Evolutionary conservation across 257 asterid genomes (phyloP).

Genomic region (Ligustrum vulgare): DNA sequence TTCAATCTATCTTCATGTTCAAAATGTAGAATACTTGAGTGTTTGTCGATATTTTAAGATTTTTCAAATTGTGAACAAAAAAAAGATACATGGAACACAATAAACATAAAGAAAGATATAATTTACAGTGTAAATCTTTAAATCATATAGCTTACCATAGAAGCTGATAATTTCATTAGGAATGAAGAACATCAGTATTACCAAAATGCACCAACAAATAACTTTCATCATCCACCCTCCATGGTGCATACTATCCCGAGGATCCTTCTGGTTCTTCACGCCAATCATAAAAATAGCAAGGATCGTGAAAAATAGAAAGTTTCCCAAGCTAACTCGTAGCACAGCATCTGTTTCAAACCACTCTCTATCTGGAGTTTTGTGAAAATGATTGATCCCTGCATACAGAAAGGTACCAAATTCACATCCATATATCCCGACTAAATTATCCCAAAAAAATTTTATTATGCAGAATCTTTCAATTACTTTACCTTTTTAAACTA

Average conservation of each 20-base stretch:
- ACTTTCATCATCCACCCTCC: slow-evolving; percentile 97
- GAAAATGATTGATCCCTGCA: slow-evolving; percentile 93
- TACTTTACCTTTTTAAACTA: background rate
- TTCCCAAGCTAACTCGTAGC: slow-evolving; percentile 92
- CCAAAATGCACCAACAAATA: slow-evolving; percentile 83
- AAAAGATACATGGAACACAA: background rate
- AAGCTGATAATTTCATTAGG: slow-evolving; percentile 86
- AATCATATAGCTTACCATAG: slow-evolving; percentile 57
- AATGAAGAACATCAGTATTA: slow-evolving; percentile 83
- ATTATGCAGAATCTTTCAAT: background rate
- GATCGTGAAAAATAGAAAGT: slow-evolving; percentile 83
- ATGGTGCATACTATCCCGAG: slow-evolving; percentile 87
- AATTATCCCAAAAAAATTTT: background rate
- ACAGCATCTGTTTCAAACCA: slow-evolving; percentile 99
- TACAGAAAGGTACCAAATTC: slow-evolving; percentile 16
- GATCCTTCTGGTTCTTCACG: slow-evolving; percentile 85
- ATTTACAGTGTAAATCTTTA: background rate
- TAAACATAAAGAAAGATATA: background rate
- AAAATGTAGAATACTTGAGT: background rate
- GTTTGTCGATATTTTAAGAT: background rate
- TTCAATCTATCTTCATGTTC: background rate
- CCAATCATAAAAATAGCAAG: slow-evolving; percentile 83
- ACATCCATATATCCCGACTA: background rate
- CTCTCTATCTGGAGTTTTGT: slow-evolving; percentile 85
- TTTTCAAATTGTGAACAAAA: background rate